Percentiles rank a stretch among this genome's conserved stretches.
Evolutionary conservation across 768 basidiomycete species (phyloP).

Genomic region (Cystobasidium onofrii): DNA sequence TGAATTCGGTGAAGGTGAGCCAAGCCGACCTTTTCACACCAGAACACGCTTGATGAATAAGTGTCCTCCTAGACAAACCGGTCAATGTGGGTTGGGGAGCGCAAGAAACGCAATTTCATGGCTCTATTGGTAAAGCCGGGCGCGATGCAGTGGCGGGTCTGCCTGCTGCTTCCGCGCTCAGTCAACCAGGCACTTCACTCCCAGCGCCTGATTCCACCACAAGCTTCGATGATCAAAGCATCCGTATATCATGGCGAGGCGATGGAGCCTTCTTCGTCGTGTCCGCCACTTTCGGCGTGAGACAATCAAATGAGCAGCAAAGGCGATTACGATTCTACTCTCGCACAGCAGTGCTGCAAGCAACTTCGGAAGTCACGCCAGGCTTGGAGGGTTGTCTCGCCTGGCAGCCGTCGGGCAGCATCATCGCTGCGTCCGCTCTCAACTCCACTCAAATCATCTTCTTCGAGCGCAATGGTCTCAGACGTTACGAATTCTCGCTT

Average conservation of each 20-base stretch:
- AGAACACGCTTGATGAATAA: too few species aligned
- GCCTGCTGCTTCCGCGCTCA: slow-evolving; percentile 18
- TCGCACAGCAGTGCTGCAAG: slow-evolving; percentile 63
- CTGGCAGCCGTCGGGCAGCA: slow-evolving; percentile 82
- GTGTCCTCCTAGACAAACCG: slow-evolving; percentile 81
- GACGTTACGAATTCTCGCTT: slow-evolving; percentile 80
- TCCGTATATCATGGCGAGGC: slow-evolving; percentile 84
- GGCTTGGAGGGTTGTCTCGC: slow-evolving; percentile 70
- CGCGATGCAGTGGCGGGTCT: slow-evolving; percentile 50
- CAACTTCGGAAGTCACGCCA: slow-evolving; percentile 72
- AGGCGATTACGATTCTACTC: slow-evolving; percentile 68
- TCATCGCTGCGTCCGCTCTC: slow-evolving; percentile 72
- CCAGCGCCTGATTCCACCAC: slow-evolving; percentile 50
- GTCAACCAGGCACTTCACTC: slow-evolving; percentile 44
- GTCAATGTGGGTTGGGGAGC: slow-evolving; percentile 98
- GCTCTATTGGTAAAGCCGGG: slow-evolving; percentile 79
- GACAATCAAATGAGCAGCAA: slow-evolving; percentile 42
- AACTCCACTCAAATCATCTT: slow-evolving; percentile 74
- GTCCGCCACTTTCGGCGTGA: slow-evolving; percentile 47
- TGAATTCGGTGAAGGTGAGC: slow-evolving; percentile 80
- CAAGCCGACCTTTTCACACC: too few species aligned
- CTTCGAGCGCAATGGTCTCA: slow-evolving; percentile 87
- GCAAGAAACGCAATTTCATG: slow-evolving; percentile 94
- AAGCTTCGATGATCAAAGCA: slow-evolving; percentile 62
- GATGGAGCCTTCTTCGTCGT: slow-evolving; percentile 83